Evolutionary conservation across 139 green algal genomes (phyloP), one percentile per base, ranked within the genome.

Genomic region (Deuterostichococcus epilithicus): DNA sequence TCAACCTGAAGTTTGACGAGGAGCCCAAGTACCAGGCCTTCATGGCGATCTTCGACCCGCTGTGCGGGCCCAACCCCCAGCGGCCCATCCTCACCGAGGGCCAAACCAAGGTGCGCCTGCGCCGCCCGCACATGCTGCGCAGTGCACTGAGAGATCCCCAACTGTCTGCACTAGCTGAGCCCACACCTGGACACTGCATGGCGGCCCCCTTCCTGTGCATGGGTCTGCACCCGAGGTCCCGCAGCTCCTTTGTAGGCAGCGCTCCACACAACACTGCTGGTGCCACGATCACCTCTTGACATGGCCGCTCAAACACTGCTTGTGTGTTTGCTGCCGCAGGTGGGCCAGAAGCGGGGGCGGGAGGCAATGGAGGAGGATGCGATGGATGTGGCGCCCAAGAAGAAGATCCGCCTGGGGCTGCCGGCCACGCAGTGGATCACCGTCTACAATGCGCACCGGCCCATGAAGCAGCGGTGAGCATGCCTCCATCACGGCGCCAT

Each of bases 1-100:
- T 99, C 25, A 98, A 98, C 82, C 83, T 99, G 68, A 97, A 97
- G 80, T 99, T 98, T 81, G 95, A 99, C 79, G 96, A 99, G 88
- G 94, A 97, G 83, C 94, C 91, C 25, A 96, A 95, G 81, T 98
- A 98, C 78, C 83, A 88, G 34, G 84, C 85, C 15, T 96, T 93
- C 80, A 93, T 97, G 75, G 82, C 87, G 67, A 85, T 99, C 26
- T 99, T 99, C 82, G 94, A 97, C 80, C 88, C 89, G 36, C 88
- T 99, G 73, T 97, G 96, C 80, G 94, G 94, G n/a, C 85, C 86
- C 5, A 68, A 76, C 5, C 84, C 84, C 22, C 74, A 76, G 25
- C 88, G 96, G 32, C 96, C 96, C 22, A 94, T 99, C 74, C 82
- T 95, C 37, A 63, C 52, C 52, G 52, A 63, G 52, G 52, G 52